Evolutionary conservation across 306 rosid species (phyloP), one percentile per base, ranked within the genome.

Genomic region (Quercus parvula): DNA sequence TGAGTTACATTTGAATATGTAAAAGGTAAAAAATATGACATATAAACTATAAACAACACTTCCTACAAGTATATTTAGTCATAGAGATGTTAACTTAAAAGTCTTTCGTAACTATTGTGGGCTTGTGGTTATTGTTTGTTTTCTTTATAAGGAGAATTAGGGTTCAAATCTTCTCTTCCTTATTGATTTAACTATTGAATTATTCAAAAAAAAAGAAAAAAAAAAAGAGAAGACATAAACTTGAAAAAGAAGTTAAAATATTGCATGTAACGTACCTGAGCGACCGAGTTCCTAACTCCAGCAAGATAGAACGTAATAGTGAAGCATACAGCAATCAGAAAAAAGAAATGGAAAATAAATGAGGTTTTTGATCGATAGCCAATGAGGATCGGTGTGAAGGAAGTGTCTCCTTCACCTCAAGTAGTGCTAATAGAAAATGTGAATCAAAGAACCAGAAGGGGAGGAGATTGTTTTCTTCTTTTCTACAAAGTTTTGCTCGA

Each of bases 101-200:
- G 41, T 35, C 41, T 35, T 35, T 35, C 1, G 41, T 35, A 35
- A 35, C 41, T 35, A 35, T 35, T 8, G 2, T 7, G 11, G 46
- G 46, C 46, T 38, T 38, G 46, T 41, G 46, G 46, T 2, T 41
- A 8, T 41, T 41, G 46, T 41, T 3, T 41, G 1, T 41, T 41
- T 41, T 2, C 12, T 41, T 41, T 41, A 41, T 7, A 41, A 41
- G 2, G 46, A 41, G 46, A 41, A 41, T 1, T 41, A 41, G 1
- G 12, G 12, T 41, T 41, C 3, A 41, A 41, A 41, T 41, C 1
- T 41, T 41, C 0, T 41, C 12, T 41, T 0, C 0, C 0, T 3
- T 41, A 8, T 8, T 41, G 46, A 41, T 41, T 8, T 41, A 41
- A 41, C 10, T 41, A 41, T 41, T 41, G 11, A 41, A 1, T 41